Evolutionary conservation across 345 rosid genomes (phyloP).

Genomic region (Eucalyptus pumila): DNA sequence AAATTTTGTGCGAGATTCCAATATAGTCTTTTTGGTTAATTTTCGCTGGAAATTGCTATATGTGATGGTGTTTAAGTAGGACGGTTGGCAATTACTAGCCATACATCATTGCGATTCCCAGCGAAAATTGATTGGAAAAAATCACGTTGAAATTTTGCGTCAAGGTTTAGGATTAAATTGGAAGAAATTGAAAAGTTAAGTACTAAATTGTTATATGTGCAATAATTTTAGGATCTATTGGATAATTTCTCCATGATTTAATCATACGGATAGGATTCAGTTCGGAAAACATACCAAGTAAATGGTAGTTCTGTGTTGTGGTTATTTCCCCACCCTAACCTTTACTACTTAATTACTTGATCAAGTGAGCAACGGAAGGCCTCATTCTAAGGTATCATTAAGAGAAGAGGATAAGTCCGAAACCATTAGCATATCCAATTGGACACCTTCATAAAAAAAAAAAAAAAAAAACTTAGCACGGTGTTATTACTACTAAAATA

Average conservation of each 20-base stretch:
- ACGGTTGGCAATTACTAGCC: too few relatives aligned
- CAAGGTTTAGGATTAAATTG: neutral
- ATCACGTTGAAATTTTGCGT: rapidly evolving
- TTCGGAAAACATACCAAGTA: neutral
- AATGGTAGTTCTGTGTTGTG: neutral
- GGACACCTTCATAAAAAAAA: neutral
- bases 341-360: neutral
- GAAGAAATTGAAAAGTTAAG: neutral
- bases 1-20: neutral
- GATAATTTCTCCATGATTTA: neutral
- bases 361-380: neutral
- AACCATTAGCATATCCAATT: neutral
- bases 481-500: neutral
- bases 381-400: neutral
- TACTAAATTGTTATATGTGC: too few relatives aligned
- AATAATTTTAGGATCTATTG: neutral
- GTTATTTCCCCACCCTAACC: neutral
- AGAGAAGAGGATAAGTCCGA: neutral
- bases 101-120: too few relatives aligned
- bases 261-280: neutral
- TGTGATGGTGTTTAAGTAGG: rapidly evolving
- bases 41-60: rapidly evolving
- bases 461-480: neutral
- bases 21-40: neutral
- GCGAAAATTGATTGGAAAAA: rapidly evolving